Conservation (phyloP, 2,329 filamentous ascomycete species). For the Bretziella fagacearum region DNA sequence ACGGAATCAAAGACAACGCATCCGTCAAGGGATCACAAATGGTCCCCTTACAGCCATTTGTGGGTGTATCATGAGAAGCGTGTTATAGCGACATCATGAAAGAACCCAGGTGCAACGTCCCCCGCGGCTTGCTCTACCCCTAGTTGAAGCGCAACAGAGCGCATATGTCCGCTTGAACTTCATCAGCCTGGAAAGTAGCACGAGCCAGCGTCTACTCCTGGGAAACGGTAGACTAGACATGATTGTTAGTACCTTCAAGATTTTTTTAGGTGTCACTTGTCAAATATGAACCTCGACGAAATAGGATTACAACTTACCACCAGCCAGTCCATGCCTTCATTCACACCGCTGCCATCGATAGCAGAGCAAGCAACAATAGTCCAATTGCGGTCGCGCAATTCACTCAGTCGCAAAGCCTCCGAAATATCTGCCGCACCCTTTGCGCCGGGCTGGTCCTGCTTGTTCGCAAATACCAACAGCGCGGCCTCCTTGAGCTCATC, state of each 20-base stretch:
- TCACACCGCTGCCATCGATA: slow-evolving; percentile 85
- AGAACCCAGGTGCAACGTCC: no score
- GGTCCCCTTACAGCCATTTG: not conserved
- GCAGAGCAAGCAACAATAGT: slow-evolving; percentile 96
- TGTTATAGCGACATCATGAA: not conserved
- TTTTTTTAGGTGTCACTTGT: no score
- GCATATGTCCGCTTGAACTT: slow-evolving; percentile 4
- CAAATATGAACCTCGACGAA: not conserved
- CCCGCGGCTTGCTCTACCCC: not conserved
- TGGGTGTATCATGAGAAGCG: not conserved
- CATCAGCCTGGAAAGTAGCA: not conserved
- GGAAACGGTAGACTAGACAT: slow-evolving; percentile 1
- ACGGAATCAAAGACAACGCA: not conserved
- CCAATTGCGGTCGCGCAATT: slow-evolving; percentile 94
- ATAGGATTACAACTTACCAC: slow-evolving; percentile 41
- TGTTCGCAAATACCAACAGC: slow-evolving; percentile 92
- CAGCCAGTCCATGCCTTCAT: slow-evolving; percentile 98
- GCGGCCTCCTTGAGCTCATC: slow-evolving; percentile 89
- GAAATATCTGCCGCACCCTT: slow-evolving; percentile 95
- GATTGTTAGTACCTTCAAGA: not conserved
- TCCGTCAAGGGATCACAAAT: not conserved
- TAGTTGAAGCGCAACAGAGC: slow-evolving; percentile 5
- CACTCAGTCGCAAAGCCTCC: slow-evolving; percentile 75
- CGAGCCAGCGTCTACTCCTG: slow-evolving; percentile 8
- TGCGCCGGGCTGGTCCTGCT: slow-evolving; percentile 93